Conservation (phyloP, 2,329 filamentous ascomycete species). For the Lasiodiplodia sp. region DNA sequence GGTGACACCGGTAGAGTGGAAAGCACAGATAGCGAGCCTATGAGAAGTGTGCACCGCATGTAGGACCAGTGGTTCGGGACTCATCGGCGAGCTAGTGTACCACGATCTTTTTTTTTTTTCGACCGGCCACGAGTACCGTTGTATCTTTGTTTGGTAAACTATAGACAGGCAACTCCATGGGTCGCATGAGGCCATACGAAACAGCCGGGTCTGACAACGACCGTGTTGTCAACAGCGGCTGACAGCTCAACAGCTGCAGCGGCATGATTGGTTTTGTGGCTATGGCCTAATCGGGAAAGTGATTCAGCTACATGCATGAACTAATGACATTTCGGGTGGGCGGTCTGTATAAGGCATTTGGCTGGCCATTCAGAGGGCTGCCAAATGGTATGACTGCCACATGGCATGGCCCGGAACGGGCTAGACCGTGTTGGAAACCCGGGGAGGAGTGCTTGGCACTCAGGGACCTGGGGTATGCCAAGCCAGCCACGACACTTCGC, state of each 20-base stretch:
- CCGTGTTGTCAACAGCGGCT: background rate
- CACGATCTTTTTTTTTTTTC: background rate
- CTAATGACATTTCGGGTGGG: background rate
- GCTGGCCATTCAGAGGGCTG: background rate
- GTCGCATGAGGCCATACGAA: background rate
- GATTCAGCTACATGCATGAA: background rate
- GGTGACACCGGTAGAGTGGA: background rate
- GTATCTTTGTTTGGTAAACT: background rate
- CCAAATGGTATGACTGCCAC: background rate
- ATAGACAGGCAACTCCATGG: background rate
- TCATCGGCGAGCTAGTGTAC: background rate
- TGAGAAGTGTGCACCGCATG: background rate
- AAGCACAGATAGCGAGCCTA: background rate
- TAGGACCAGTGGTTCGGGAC: background rate
- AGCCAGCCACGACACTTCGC: slow-evolving; percentile 13
- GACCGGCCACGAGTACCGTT: background rate
- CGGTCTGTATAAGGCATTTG: background rate
- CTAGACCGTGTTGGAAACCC: background rate
- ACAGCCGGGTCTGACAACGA: background rate
- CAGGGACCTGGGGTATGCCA: slow-evolving; percentile 5
- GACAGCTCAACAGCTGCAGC: background rate
- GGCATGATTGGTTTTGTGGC: background rate
- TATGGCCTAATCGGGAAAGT: background rate
- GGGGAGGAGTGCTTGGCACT: background rate
- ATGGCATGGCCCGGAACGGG: background rate